Conservation (phyloP, 345 rosid genomes). For the Gynandropsis gynandra region DNA sequence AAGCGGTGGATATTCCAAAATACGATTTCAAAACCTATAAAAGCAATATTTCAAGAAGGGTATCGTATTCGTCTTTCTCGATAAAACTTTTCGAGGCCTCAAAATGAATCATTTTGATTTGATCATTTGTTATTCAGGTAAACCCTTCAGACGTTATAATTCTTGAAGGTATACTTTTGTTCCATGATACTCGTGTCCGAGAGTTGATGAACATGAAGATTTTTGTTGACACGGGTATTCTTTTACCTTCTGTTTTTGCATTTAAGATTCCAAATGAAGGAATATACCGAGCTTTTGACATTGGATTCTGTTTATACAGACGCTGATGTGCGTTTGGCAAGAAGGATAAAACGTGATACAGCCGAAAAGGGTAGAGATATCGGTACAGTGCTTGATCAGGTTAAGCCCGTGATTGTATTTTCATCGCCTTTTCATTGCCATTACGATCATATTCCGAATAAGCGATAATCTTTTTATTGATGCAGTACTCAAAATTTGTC, state of each 20-base stretch:
- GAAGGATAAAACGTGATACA: slow-evolving; percentile 94
- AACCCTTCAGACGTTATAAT: slow-evolving; percentile 92
- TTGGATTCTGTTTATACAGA: slow-evolving; percentile 58
- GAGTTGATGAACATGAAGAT: slow-evolving; percentile 97
- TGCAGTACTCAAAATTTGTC: slow-evolving; percentile 98
- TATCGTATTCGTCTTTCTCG: slow-evolving; percentile 22
- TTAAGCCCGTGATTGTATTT: slow-evolving; percentile 26
- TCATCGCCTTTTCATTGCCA: background rate
- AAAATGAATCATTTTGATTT: slow-evolving; percentile 13
- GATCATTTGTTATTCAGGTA: slow-evolving; percentile 45
- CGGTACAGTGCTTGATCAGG: slow-evolving; percentile 91
- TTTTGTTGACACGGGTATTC: slow-evolving; percentile 93
- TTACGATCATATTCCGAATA: background rate
- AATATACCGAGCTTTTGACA: background rate
- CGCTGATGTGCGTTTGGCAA: slow-evolving; percentile 97
- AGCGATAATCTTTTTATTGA: slow-evolving; percentile 15
- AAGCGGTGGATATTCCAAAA: slow-evolving; percentile 90
- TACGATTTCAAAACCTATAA: slow-evolving; percentile 90
- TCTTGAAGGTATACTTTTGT: slow-evolving; percentile 89
- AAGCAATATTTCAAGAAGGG: slow-evolving; percentile 61
- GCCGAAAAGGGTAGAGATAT: slow-evolving; percentile 85
- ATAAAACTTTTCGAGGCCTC: background rate
- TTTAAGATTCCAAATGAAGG: no score
- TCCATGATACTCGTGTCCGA: slow-evolving; percentile 83
- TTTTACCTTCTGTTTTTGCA: slow-evolving; percentile 4